Percentiles rank a stretch among this genome's conserved stretches.
phyloP scores from a whole-genome alignment of 345 rosid species.

The Pistacia atlantica region DNA sequence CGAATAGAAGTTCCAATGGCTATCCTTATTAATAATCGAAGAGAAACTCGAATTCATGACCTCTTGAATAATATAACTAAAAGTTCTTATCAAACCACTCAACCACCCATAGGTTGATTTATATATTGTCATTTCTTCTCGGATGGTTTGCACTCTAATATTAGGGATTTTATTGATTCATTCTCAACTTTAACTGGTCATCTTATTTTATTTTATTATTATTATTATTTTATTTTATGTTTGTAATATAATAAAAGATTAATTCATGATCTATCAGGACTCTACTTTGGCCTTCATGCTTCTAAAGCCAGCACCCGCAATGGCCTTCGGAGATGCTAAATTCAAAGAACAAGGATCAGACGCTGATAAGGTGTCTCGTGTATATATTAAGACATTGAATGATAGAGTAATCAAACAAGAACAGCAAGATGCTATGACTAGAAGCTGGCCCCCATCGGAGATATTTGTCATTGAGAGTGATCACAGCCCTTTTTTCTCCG shows the following conservation, averaged over 20 bases:
- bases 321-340: slow-evolving; percentile 28
- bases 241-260: too few species aligned
- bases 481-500: slow-evolving; percentile 43
- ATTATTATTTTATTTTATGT: too few species aligned
- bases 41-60: too few species aligned
- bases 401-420: slow-evolving; percentile 25
- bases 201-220: too few species aligned
- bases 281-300: slow-evolving; percentile 36
- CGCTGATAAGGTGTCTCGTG: slow-evolving; percentile 34
- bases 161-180: too few species aligned
- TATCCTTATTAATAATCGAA: too few species aligned
- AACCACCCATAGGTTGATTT: too few species aligned
- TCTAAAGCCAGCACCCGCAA: slow-evolving; percentile 32
- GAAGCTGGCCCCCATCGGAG: slow-evolving; percentile 38
- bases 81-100: too few species aligned
- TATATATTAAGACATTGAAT: slow-evolving; percentile 36
- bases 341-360: slow-evolving; percentile 26
- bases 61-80: too few species aligned
- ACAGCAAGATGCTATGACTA: slow-evolving; percentile 34
- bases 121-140: neutral
- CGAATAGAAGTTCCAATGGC: too few species aligned
- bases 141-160: too few species aligned
- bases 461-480: slow-evolving; percentile 38
- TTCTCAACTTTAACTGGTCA: too few species aligned
- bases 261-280: slow-evolving; percentile 23